Conservation (phyloP, 768 basidiomycete genomes). For the Hydnum rufescens region DNA sequence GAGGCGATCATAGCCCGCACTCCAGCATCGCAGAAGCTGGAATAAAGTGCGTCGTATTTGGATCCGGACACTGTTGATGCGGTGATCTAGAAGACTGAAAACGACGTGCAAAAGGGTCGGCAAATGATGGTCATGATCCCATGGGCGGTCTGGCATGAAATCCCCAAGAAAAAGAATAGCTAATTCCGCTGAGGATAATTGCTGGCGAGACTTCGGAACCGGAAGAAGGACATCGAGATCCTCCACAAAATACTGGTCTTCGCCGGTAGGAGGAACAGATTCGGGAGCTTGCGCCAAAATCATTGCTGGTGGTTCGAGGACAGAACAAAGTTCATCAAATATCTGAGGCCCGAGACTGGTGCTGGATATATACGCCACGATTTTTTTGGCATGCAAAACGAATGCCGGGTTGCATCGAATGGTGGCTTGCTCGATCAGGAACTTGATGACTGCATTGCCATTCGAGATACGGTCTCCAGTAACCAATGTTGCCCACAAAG, state of each 20-base stretch:
- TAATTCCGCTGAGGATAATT: conserved; percentile 68
- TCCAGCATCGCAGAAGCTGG: conserved; percentile 66
- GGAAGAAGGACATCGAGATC: conserved; percentile 61
- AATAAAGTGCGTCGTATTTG: conserved; percentile 65
- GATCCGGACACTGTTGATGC: conserved; percentile 42
- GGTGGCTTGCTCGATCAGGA: conserved; percentile 72
- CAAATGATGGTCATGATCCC: conserved; percentile 51
- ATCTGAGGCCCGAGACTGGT: conserved; percentile 50
- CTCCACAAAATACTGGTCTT: conserved; percentile 55
- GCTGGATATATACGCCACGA: conserved; percentile 69
- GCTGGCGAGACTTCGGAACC: conserved; percentile 43
- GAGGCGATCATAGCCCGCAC: conserved; percentile 56
- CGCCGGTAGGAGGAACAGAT: conserved; percentile 10
- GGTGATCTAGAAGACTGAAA: conserved; percentile 69
- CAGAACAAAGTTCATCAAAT: conserved; percentile 65
- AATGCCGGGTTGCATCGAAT: conserved; percentile 64
- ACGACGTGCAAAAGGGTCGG: conserved; percentile 60
- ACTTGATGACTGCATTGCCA: conserved; percentile 60
- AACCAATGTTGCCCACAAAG: conserved; percentile 62
- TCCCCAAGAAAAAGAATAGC: conserved; percentile 73
- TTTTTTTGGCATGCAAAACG: conserved; percentile 56
- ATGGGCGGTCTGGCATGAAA: conserved; percentile 50
- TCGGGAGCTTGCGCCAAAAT: conserved; percentile 43
- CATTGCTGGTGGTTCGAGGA: conserved; percentile 75
- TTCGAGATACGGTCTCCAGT: conserved; percentile 51